Percentiles rank a stretch among this genome's conserved stretches.
Evolutionary conservation across 441 rosid species (phyloP).

Genomic region (Brassica hybrid): DNA sequence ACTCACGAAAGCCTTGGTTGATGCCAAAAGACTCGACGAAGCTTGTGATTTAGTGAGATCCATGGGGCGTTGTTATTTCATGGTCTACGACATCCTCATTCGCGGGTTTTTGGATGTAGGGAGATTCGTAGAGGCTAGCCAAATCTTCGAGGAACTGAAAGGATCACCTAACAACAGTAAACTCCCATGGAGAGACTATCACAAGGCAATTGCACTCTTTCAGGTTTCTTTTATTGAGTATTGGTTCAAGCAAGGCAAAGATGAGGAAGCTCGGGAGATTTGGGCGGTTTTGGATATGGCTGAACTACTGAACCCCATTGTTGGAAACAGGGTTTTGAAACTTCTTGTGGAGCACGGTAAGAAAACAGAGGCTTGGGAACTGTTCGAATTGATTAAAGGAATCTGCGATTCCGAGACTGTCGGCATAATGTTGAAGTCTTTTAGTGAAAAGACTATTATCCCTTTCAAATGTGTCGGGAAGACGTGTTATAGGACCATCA

Average conservation of each 20-base stretch:
- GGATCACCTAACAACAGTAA: not conserved
- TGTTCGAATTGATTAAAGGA: not conserved
- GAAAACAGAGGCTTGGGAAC: constrained; percentile 3
- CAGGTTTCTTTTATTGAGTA: not conserved
- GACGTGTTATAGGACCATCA: not conserved
- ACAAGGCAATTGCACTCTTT: not conserved
- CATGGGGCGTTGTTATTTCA: not conserved
- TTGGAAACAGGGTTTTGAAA: not conserved
- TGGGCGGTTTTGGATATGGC: not conserved
- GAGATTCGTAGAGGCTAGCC: not conserved
- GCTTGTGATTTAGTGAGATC: not conserved
- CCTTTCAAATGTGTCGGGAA: not conserved
- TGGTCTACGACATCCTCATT: not conserved
- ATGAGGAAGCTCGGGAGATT: not conserved
- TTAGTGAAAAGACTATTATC: not conserved
- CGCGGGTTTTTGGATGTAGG: not conserved
- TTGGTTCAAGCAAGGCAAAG: constrained; percentile 1
- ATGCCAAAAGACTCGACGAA: not conserved
- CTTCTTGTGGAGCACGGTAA: not conserved
- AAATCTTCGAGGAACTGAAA: not conserved
- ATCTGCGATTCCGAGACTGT: not conserved
- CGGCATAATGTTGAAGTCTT: not conserved
- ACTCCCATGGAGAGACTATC: not conserved
- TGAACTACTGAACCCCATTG: not conserved
- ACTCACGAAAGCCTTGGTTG: not conserved